Conservation (phyloP, 2,329 filamentous ascomycete genomes). For the Metarhizium anisopliae region DNA sequence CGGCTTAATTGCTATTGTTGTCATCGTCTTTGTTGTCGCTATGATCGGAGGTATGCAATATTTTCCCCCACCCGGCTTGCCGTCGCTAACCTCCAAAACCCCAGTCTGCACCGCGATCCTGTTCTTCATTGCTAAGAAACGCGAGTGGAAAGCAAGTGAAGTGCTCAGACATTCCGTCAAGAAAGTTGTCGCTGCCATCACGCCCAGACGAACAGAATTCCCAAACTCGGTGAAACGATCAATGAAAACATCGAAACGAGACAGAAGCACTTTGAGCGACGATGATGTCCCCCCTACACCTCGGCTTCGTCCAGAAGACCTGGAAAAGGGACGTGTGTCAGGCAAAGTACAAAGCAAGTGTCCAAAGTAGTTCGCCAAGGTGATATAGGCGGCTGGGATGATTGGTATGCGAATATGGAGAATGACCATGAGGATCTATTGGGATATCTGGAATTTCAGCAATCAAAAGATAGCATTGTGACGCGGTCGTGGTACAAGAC, state of each 20-base stretch:
- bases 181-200: conserved; percentile 51
- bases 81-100: not conserved
- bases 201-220: conserved; percentile 53
- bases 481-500: not conserved
- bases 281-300: conserved; percentile 54
- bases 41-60: conserved; percentile 56
- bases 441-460: conserved; percentile 7
- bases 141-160: conserved; percentile 71
- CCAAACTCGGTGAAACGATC: conserved; percentile 46
- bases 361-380: conserved; percentile 9
- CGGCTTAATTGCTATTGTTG: conserved; percentile 64
- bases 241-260: conserved; percentile 18
- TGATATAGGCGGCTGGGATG: not conserved
- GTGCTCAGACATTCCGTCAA: conserved; percentile 60
- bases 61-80: not conserved
- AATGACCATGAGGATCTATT: not conserved
- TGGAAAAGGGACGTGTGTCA: conserved; percentile 47
- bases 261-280: conserved; percentile 32
- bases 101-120: conserved; percentile 56
- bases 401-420: not conserved
- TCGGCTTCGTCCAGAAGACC: conserved; percentile 41
- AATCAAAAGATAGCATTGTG: conserved; percentile 6
- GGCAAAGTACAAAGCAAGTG: conserved; percentile 27
- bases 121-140: conserved; percentile 75
- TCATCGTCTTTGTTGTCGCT: conserved; percentile 58